Evolutionary conservation across 257 asterid species (phyloP).

Genomic region (Cinchona pubescens): DNA sequence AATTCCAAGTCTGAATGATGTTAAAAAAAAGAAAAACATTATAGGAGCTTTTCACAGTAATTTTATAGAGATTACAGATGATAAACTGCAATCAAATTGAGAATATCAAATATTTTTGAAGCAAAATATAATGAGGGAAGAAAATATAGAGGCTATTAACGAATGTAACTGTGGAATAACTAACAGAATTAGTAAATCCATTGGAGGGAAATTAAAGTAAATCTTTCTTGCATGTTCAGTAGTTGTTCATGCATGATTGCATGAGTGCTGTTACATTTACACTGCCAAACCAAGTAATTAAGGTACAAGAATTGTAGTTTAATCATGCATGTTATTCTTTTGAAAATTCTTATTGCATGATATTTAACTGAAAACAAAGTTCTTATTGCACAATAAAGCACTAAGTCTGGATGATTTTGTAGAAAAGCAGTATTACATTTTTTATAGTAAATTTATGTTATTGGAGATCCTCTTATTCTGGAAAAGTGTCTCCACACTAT

Average conservation of each 20-base stretch:
- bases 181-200: background rate
- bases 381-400: background rate
- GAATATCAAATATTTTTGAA: background rate
- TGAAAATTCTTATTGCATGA: background rate
- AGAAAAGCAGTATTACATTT: background rate
- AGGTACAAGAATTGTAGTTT: background rate
- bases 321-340: background rate
- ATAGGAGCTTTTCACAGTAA: background rate
- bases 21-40: too few relatives aligned
- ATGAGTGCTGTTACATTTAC: background rate
- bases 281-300: background rate
- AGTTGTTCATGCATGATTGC: background rate
- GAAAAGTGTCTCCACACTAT: constrained; percentile 11
- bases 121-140: background rate
- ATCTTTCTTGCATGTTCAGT: background rate
- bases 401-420: background rate
- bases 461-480: constrained; percentile 1
- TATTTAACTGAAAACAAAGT: background rate
- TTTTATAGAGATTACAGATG: background rate
- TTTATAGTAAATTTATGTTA: background rate
- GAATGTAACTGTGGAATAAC: background rate
- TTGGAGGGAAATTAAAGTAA: background rate
- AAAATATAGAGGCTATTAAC: background rate
- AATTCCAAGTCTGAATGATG: background rate
- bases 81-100: background rate